Conservation (phyloP, 805 yeast genomes). For the Tetrapisispora phaffii region DNA sequence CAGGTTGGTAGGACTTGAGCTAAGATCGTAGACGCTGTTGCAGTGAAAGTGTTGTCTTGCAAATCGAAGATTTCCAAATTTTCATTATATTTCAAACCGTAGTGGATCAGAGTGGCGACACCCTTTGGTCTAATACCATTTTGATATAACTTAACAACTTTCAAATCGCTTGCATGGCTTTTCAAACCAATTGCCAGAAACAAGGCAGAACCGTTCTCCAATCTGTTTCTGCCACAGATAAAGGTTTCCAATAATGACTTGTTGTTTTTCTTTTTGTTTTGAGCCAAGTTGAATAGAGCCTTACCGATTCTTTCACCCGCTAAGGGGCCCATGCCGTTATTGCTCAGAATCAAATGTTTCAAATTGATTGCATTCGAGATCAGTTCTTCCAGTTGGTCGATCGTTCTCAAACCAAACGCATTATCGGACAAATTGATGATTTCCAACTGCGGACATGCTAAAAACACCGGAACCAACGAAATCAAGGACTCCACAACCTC, state of each 20-base stretch:
- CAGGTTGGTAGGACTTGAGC: constrained; percentile 54
- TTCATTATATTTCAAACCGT: constrained; percentile 59
- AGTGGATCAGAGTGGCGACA: constrained; percentile 56
- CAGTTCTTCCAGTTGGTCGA: constrained; percentile 76
- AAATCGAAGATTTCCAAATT: constrained; percentile 64
- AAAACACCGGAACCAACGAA: constrained; percentile 60
- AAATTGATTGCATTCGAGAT: constrained; percentile 66
- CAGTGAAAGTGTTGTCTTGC: constrained; percentile 92
- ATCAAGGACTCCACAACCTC: constrained; percentile 84
- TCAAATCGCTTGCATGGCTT: constrained; percentile 58
- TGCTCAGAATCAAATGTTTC: constrained; percentile 79
- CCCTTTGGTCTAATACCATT: constrained; percentile 97
- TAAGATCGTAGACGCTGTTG: constrained; percentile 51
- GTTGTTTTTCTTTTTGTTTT: constrained; percentile 43
- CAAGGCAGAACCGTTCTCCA: constrained; percentile 88
- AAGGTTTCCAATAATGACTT: constrained; percentile 63
- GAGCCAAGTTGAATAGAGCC: constrained; percentile 63
- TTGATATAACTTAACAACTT: constrained; percentile 75
- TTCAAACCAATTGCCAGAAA: constrained; percentile 78
- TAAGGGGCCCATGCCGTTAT: constrained; percentile 97
- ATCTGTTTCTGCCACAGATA: constrained; percentile 92
- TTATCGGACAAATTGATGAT: constrained; percentile 84
- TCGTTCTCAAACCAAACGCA: constrained; percentile 93
- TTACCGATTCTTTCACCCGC: constrained; percentile 93
- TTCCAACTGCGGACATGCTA: constrained; percentile 56